Evolutionary conservation across 2,329 filamentous ascomycete species (phyloP).

Genomic region (Nectriaceae sp.): DNA sequence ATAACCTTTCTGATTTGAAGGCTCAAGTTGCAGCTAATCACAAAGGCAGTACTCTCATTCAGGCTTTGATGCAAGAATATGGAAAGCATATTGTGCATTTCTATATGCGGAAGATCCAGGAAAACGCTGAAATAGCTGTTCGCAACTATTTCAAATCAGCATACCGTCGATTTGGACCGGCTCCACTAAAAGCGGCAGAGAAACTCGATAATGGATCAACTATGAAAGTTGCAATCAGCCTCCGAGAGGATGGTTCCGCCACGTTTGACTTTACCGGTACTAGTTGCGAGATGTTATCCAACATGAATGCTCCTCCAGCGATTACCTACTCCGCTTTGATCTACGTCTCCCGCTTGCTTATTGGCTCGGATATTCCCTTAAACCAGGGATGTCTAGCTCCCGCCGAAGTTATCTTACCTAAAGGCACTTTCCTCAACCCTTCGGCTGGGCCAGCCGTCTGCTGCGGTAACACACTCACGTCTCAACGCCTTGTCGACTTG

Average conservation of each 20-base stretch:
- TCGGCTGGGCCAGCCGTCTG: slow-evolving; percentile 31
- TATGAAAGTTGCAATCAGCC: slow-evolving; percentile 72
- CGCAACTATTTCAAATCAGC: slow-evolving; percentile 71
- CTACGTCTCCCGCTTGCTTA: slow-evolving; percentile 28
- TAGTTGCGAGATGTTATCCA: slow-evolving; percentile 22
- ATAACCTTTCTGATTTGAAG: slow-evolving; percentile 84
- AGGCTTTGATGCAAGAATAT: slow-evolving; percentile 73
- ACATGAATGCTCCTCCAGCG: slow-evolving; percentile 23
- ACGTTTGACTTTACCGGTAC: slow-evolving; percentile 53
- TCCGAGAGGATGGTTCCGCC: slow-evolving; percentile 72
- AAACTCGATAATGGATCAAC: slow-evolving; percentile 88
- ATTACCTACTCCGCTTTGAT: slow-evolving; percentile 27
- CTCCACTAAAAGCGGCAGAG: slow-evolving; percentile 68
- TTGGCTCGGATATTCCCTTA: slow-evolving; percentile 30
- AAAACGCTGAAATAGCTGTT: slow-evolving; percentile 76
- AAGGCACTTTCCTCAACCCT: slow-evolving; percentile 33
- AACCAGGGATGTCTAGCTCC: slow-evolving; percentile 47
- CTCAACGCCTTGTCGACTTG: slow-evolving; percentile 54
- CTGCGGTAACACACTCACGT: slow-evolving; percentile 32
- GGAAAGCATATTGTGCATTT: slow-evolving; percentile 75
- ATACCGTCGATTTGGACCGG: slow-evolving; percentile 65
- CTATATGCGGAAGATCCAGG: slow-evolving; percentile 81
- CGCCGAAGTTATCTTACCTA: slow-evolving; percentile 20
- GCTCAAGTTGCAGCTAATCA: slow-evolving; percentile 84
- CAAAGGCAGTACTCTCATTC: slow-evolving; percentile 79